Evolutionary conservation across 352 stramenopile genomes (phyloP).

Genomic region (Globisporangium alternatum): DNA sequence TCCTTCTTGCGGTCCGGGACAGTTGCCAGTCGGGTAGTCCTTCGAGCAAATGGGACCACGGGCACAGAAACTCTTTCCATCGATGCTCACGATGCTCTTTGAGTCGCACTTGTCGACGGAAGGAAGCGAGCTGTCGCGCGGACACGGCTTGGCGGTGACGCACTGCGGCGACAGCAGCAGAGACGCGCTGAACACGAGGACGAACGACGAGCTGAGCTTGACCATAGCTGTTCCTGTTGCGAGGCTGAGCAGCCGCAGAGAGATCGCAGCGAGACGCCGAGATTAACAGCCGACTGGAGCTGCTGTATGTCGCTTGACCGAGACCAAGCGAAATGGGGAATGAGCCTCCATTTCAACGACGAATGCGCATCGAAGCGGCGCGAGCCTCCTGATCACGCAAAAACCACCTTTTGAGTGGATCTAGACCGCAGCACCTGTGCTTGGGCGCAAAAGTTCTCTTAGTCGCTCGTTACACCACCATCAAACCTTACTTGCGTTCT

Average conservation of each 20-base stretch:
- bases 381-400: not conserved
- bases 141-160: not conserved
- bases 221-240: constrained; percentile 4
- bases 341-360: not conserved
- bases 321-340: constrained; percentile 11
- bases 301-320: constrained; percentile 9
- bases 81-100: not conserved
- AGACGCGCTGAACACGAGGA: not conserved
- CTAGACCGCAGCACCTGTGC: not conserved
- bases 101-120: not conserved
- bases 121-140: not conserved
- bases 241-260: not conserved
- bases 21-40: not conserved
- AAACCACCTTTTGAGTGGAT: not conserved
- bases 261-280: not conserved
- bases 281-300: not conserved
- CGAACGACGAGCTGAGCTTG: not conserved
- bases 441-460: too few relatives aligned
- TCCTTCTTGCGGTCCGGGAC: constrained; percentile 2
- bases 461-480: too few relatives aligned
- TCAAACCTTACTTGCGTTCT: too few relatives aligned
- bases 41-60: not conserved
- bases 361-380: not conserved
- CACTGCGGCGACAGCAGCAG: not conserved
- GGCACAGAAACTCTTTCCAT: not conserved